Base-by-base conservation (phyloP, 2,329 filamentous ascomycete species). In the Ceratocystis alfenasii region DNA sequence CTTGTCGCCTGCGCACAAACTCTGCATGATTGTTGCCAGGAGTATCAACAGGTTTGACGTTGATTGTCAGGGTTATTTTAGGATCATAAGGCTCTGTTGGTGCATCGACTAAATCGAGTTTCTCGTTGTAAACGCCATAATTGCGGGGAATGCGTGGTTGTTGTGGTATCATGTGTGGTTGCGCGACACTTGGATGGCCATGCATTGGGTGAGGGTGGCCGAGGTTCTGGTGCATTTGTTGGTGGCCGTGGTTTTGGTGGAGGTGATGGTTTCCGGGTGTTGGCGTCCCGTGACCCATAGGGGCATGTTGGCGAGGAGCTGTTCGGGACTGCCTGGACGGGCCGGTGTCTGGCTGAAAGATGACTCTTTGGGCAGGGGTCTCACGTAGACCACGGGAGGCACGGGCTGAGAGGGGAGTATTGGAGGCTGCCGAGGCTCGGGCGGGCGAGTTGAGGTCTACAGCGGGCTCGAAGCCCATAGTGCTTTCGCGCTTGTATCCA, bases 311-410 rank as follows among this genome's bases (percentile, higher is more conserved):
- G 36, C 50, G 53, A n/a, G 46, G n/a, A 5, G 22, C 33, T 15
- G 57, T 22, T 30, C 65, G 55, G 46, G 65, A 41, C 70, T 85
- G 81, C 69, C 89, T 82, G 15, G 81, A 78, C 2, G 87, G 78
- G 8, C 82, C 83, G 1, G 86, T 85, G 71, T 95, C 90, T 36
- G 90, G 90, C 73, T 94, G 89, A 74, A 93, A 95, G 63, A 94
- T 86, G 64, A 92, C 85, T 69, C 90, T 82, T 72, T 92, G 90
- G 0, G 90, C 87, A 33, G 90, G 90, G n/a, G 89, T 89, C 74
- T 94, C 89, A 69, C 90, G 82, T 63, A 92, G 78, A 46, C 85
- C 87, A 68, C 86, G 78, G 2, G 84, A 86, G 20, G 82, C 83
- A 68, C 84, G 78, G 46, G 80, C 79, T 55, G 78, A 81, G 3